Base-by-base conservation (phyloP, 2,329 filamentous ascomycete genomes). In the Aspergillus sp. region DNA sequence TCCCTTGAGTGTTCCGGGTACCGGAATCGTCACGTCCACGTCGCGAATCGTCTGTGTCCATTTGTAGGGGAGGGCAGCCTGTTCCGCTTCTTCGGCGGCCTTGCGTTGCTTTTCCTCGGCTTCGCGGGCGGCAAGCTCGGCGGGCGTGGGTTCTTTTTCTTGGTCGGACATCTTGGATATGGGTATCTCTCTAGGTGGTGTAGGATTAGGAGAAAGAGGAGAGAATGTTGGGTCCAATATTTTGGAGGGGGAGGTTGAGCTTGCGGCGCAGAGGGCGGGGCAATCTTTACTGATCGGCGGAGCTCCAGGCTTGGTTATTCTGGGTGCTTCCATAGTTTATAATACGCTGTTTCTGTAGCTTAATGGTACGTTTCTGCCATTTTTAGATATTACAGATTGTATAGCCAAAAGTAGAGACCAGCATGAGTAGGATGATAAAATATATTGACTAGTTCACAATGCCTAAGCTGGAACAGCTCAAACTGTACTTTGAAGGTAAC, bases 11-110 rank as follows among this genome's bases (percentile, higher is more conserved):
- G 93, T 96, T 22, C 83, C 89, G 0, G 93, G 89, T 1, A 99
- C 86, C 26, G 84, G 80, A 58, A 96, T 83, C 50, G 83, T 88
- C 68, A 98, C 78, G 71, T 96, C 91, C 59, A 97, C 79, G 71
- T 98, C 95, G 66, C 83, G 83, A 73, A 99, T 96, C 22, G 89
- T 93, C 79, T 99, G 95, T 11, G 85, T 89, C 95, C 95, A 99
- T 79, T 96, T 95, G 86, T 99, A 99, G 1, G 95, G 95, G 42
- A 99, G 87, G 22, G 88, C 85, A 42, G 87, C 89, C 80, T 99
- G 95, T 79, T 99, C 95, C 67, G 88, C 89, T 56, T 84, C 81
- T 79, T 99, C 92, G 73, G 88, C 87, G 61, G 86, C 88, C 68
- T 82, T 82, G 64, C 80, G 80, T 66, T 84, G 84, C 62, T 79